Percentiles rank a stretch among this genome's conserved stretches.
Conservation (phyloP, 2,329 filamentous ascomycete species). For the Fusarium globosum region DNA sequence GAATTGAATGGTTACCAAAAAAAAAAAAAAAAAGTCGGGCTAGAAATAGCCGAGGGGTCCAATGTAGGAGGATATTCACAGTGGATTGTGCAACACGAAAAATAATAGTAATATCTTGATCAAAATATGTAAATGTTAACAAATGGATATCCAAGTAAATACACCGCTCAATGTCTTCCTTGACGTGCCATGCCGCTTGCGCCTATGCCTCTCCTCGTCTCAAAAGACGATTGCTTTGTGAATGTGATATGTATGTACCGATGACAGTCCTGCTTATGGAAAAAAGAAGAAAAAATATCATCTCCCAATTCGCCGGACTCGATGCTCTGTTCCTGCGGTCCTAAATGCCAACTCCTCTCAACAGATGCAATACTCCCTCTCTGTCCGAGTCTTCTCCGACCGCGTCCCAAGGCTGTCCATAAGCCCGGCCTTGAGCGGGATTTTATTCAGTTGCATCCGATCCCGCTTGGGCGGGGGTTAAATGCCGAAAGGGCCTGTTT, state of each 20-base stretch:
- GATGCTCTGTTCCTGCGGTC: conserved; percentile 16
- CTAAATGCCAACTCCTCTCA: conserved; percentile 27
- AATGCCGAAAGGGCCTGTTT: conserved; percentile 21
- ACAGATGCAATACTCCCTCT: conserved; percentile 35
- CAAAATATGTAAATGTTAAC: conserved; percentile 35
- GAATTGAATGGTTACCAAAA: neutral
- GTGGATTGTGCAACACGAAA: neutral
- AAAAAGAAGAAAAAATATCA: neutral
- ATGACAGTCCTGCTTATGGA: conserved; percentile 13
- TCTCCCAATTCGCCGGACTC: conserved; percentile 16
- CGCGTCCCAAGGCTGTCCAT: conserved; percentile 21
- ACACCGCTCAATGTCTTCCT: conserved; percentile 34
- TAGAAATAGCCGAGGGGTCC: conserved; percentile 4
- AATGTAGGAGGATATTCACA: neutral
- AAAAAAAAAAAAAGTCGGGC: neutral
- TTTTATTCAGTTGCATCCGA: conserved; percentile 14
- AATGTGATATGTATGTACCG: conserved; percentile 24
- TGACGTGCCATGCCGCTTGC: conserved; percentile 22
- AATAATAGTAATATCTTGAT: conserved; percentile 4
- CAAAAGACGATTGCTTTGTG: conserved; percentile 11
- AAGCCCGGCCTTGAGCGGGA: conserved; percentile 35
- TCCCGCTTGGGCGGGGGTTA: conserved; percentile 27
- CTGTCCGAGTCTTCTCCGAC: conserved; percentile 26
- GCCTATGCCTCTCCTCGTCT: conserved; percentile 27
- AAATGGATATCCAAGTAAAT: conserved; percentile 41